Evolutionary conservation across 2,329 filamentous ascomycete species (phyloP).

Genomic region (Neofusicoccum kwambonambiense): DNA sequence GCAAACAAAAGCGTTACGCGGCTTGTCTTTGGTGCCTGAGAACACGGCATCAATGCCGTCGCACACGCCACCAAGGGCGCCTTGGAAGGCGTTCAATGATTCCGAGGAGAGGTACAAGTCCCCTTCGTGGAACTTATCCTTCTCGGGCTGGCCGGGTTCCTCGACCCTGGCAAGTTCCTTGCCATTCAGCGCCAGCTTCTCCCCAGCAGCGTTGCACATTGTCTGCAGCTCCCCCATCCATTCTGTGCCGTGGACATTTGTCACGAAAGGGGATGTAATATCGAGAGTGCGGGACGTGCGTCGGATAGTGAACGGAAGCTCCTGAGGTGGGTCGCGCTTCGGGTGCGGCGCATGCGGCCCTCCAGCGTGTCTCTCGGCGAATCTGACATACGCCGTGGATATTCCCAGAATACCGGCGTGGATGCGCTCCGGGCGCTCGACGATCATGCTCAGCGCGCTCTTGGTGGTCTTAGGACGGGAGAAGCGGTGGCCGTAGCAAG

Average conservation of each 20-base stretch:
- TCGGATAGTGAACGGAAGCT: constrained; percentile 77
- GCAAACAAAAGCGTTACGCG: constrained; percentile 82
- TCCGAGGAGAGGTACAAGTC: constrained; percentile 89
- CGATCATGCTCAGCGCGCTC: constrained; percentile 71
- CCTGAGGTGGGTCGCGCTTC: constrained; percentile 57
- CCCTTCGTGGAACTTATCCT: constrained; percentile 74
- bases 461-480: constrained; percentile 77
- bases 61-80: constrained; percentile 86
- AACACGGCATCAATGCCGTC: constrained; percentile 91
- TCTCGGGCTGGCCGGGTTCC: constrained; percentile 50
- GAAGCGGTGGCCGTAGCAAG: constrained; percentile 91
- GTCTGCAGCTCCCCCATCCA: constrained; percentile 91
- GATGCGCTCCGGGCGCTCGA: constrained; percentile 89
- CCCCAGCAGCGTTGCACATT: constrained; percentile 80
- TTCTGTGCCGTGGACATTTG: constrained; percentile 82
- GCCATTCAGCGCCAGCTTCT: constrained; percentile 71
- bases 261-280: constrained; percentile 73
- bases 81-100: constrained; percentile 83
- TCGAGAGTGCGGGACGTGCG: constrained; percentile 73
- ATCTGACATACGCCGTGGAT: constrained; percentile 83
- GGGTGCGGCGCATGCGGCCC: constrained; percentile 68
- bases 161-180: constrained; percentile 69
- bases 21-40: constrained; percentile 49
- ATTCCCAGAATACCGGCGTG: constrained; percentile 80
- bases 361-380: constrained; percentile 76